Conservation (phyloP, 1,284 basidiomycete species). For the Cutaneotrichosporon sp. region DNA sequence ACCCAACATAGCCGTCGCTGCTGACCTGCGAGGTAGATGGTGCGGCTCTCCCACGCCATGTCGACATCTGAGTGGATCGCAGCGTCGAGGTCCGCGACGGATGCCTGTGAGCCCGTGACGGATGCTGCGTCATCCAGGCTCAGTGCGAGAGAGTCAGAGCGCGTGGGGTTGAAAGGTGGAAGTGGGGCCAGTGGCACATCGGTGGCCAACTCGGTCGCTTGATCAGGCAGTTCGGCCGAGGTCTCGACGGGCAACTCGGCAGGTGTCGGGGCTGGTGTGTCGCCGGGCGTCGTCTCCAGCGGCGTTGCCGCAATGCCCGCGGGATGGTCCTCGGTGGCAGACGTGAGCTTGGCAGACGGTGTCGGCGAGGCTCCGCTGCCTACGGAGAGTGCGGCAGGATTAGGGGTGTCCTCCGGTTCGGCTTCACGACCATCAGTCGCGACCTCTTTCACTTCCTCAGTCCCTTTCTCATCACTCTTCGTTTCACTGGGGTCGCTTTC, state of each 20-base stretch:
- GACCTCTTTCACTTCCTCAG: neutral
- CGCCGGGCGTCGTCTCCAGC: neutral
- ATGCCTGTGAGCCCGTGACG: neutral
- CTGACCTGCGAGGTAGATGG: slow-evolving; percentile 28
- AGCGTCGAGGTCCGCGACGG: slow-evolving; percentile 32
- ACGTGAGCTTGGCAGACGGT: neutral
- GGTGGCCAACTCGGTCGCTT: neutral
- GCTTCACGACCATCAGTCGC: neutral
- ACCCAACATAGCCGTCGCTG: slow-evolving; percentile 32
- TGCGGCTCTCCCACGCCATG: slow-evolving; percentile 13
- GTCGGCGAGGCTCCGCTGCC: neutral
- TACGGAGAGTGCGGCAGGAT: neutral
- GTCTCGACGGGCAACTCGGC: neutral
- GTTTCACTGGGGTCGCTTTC: neutral
- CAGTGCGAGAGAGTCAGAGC: neutral
- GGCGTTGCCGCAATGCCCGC: neutral
- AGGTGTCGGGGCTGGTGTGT: neutral
- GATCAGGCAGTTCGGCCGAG: neutral
- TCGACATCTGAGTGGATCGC: slow-evolving; percentile 27
- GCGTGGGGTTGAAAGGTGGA: too few relatives aligned
- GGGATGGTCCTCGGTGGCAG: neutral
- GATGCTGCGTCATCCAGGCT: neutral
- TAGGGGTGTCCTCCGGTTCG: neutral
- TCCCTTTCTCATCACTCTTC: neutral
- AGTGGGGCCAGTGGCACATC: neutral